Conservation (phyloP, 2,329 filamentous ascomycete genomes). For the Pezicula radicicola region DNA sequence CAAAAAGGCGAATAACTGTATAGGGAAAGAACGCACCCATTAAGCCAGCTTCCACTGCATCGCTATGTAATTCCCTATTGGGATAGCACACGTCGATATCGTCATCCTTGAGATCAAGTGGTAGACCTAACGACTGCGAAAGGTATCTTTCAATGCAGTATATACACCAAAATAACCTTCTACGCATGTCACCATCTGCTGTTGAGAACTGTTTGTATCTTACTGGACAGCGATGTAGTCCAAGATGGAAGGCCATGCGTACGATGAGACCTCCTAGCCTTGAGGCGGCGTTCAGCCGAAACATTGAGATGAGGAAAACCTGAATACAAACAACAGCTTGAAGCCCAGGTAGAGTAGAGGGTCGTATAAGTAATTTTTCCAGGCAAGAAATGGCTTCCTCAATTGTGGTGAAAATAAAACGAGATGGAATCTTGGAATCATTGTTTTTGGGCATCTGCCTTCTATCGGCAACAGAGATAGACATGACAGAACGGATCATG, state of each 20-base stretch:
- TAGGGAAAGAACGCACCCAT: slow-evolving; percentile 3
- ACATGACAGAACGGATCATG: slow-evolving; percentile 46
- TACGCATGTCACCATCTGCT: slow-evolving; percentile 44
- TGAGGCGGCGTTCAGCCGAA: slow-evolving; percentile 54
- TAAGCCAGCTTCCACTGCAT: slow-evolving; percentile 6
- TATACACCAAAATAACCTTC: slow-evolving; percentile 54
- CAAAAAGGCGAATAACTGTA: slow-evolving; percentile 12
- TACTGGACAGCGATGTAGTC: slow-evolving; percentile 54
- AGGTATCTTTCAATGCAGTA: slow-evolving; percentile 53
- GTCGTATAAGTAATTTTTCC: slow-evolving; percentile 41
- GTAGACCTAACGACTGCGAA: slow-evolving; percentile 53
- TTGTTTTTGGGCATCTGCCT: slow-evolving; percentile 34
- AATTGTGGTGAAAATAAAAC: slow-evolving; percentile 44
- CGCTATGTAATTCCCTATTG: slow-evolving; percentile 40
- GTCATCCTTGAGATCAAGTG: slow-evolving; percentile 51
- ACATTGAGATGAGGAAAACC: slow-evolving; percentile 52
- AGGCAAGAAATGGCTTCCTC: slow-evolving; percentile 48
- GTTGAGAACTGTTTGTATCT: slow-evolving; percentile 47
- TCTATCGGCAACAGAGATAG: slow-evolving; percentile 50
- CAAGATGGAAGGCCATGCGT: slow-evolving; percentile 53
- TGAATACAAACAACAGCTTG: slow-evolving; percentile 52
- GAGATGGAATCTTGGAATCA: slow-evolving; percentile 33
- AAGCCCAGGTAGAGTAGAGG: slow-evolving; percentile 42
- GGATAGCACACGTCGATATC: slow-evolving; percentile 57
- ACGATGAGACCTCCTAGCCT: slow-evolving; percentile 52